Conservation (phyloP, 805 yeast genomes). For the Scheffersomyces amazonensis region DNA sequence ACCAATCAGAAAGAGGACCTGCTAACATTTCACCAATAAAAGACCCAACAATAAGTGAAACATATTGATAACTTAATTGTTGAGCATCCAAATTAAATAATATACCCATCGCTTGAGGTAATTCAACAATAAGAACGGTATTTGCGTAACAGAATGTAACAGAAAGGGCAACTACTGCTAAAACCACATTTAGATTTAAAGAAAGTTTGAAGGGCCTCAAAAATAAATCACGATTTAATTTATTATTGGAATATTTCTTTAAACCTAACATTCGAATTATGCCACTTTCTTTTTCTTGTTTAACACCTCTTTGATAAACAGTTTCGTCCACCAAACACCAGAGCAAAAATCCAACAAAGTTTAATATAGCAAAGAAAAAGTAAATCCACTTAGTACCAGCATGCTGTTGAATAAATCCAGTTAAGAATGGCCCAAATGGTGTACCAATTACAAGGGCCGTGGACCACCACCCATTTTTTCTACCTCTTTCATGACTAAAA, state of each 20-base stretch:
- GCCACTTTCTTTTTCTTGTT: neutral
- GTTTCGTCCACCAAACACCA: slow-evolving; percentile 7
- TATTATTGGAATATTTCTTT: neutral
- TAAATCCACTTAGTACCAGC: slow-evolving; percentile 8
- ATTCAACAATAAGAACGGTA: slow-evolving; percentile 19
- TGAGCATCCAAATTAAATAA: slow-evolving; percentile 17
- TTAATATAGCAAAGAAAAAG: slow-evolving; percentile 12
- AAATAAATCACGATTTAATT: slow-evolving; percentile 5
- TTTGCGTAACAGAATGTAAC: slow-evolving; percentile 20
- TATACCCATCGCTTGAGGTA: slow-evolving; percentile 16
- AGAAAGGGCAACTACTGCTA: slow-evolving; percentile 15
- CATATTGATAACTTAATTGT: slow-evolving; percentile 18
- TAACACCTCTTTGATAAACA: slow-evolving; percentile 5
- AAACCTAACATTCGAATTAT: neutral
- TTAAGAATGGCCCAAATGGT: slow-evolving; percentile 12
- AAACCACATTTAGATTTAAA: slow-evolving; percentile 6
- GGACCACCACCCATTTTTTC: slow-evolving; percentile 14
- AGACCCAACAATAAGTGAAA: slow-evolving; percentile 19
- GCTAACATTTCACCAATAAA: slow-evolving; percentile 19
- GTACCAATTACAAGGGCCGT: slow-evolving; percentile 10
- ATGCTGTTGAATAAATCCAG: slow-evolving; percentile 10
- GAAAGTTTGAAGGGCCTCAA: slow-evolving; percentile 9
- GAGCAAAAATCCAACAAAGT: slow-evolving; percentile 7
- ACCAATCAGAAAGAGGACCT: slow-evolving; percentile 19
- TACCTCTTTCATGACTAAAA: slow-evolving; percentile 11